Evolutionary conservation across 441 rosid species (phyloP), one percentile per base, ranked within the genome.

Genomic region (Breynia disticha): DNA sequence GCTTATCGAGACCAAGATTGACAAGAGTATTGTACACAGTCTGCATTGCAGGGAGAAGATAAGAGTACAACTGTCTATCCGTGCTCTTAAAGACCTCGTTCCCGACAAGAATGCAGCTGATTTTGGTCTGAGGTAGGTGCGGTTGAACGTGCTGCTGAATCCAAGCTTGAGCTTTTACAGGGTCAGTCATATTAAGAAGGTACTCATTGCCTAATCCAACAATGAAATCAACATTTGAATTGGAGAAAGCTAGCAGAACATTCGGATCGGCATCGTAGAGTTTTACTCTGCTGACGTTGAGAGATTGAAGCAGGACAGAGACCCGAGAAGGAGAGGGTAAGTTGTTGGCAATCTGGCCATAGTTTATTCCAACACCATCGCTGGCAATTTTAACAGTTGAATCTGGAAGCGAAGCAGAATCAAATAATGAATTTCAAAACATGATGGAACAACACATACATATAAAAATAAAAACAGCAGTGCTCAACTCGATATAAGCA

Each of bases 331-430:
- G 81, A 11, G 80, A 45, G 7, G 87, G 87, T 6, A 81, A 78
- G 67, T 81, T 63, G 62, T 81, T 63, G 24, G 80, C 87, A 1
- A 81, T 76, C 65, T 81, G 83, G 2, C 83, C 87, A 45, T 81
- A 81, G 72, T 80, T 80, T 14, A 80, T 78, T 57, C 83, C 86
- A 6, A 80, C 24, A 8, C 77, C 75, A 17, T 32, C 39, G 42
- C 76, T 66, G 2, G 37, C 37, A 16, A 55, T 41, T 52, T 28
- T 57, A 17, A 54, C 50, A 5, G 38, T 1, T 19, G 77, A 59
- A 55, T 49, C 69, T 75, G 61, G 51, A 62, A 50, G 32, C 21
- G 51, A 62, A 50, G 32, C 21, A 18, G 20, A 53, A 15, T 41
- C n/a, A 41, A 41, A 41, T 11, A 41, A 41, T 41, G 44, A 41